Evolutionary conservation across 2,329 filamentous ascomycete genomes (phyloP).

Genomic region (Colletotrichum magnum): DNA sequence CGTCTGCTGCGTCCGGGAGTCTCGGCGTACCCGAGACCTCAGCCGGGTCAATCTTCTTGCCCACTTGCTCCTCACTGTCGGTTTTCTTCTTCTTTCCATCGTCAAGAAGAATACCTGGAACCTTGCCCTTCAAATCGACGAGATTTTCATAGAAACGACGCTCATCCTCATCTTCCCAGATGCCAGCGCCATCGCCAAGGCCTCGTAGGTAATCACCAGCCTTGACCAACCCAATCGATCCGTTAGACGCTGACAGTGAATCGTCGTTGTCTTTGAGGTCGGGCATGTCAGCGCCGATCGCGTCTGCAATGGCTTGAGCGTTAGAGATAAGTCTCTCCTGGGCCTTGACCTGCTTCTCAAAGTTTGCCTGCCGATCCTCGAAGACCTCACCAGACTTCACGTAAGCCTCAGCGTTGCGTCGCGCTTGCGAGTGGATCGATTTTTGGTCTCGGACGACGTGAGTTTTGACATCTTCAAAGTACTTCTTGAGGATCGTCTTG

Average conservation of each 20-base stretch:
- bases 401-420: constrained; percentile 97
- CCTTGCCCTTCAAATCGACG: constrained; percentile 94
- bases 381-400: constrained; percentile 99
- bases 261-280: constrained; percentile 89
- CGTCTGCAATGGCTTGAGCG: constrained; percentile 91
- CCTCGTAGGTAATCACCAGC: constrained; percentile 93
- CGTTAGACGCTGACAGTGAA: constrained; percentile 73
- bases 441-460: constrained; percentile 95
- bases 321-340: constrained; percentile 93
- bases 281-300: constrained; percentile 92
- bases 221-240: constrained; percentile 93
- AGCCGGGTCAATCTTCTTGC: constrained; percentile 76
- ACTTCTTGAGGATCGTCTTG: constrained; percentile 85
- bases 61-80: constrained; percentile 85
- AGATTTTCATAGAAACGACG: constrained; percentile 98
- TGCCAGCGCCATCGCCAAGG: constrained; percentile 90
- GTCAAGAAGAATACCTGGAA: constrained; percentile 92
- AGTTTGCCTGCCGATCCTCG: constrained; percentile 95
- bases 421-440: constrained; percentile 85
- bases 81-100: constrained; percentile 94
- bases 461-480: constrained; percentile 92
- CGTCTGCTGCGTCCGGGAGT: constrained; percentile 72
- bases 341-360: constrained; percentile 92
- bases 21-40: constrained; percentile 68
- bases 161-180: constrained; percentile 99